A percentile compares a stretch with the other conserved stretches of the same genome.
phyloP scores from a whole-genome alignment of 352 stramenopile genomes.

The Phytophthora ramorum region DNA sequence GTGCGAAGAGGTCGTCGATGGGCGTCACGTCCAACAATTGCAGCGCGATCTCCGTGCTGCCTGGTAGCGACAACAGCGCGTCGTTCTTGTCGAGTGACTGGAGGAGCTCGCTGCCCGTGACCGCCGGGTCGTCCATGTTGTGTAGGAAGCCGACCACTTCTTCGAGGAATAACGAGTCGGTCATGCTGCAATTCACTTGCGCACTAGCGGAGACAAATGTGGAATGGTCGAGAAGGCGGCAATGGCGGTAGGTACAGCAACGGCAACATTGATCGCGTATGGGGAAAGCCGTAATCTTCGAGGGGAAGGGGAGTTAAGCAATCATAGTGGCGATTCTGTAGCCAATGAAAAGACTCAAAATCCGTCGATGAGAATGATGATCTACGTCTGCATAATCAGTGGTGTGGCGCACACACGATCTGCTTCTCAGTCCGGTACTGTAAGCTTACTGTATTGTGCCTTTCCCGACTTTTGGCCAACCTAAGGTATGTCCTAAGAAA shows the following conservation, averaged over 20 bases:
- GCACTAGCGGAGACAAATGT: conserved; percentile 10
- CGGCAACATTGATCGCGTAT: too few species aligned
- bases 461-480: too few species aligned
- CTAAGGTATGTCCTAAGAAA: too few species aligned
- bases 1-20: conserved; percentile 19
- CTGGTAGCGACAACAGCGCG: conserved; percentile 9
- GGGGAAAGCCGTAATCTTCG: neutral
- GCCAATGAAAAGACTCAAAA: conserved; percentile 5
- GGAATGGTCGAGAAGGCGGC: conserved; percentile 11
- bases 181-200: conserved; percentile 14
- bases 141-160: conserved; percentile 35
- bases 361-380: conserved; percentile 8
- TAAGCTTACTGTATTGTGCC: too few species aligned
- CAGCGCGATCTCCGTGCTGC: conserved; percentile 20
- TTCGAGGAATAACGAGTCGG: conserved; percentile 30
- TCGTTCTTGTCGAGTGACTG: conserved; percentile 27
- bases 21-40: conserved; percentile 28
- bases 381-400: conserved; percentile 2
- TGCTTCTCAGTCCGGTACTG: too few species aligned
- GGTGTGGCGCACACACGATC: conserved; percentile 3
- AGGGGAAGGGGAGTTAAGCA: conserved; percentile 17
- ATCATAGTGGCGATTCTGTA: neutral
- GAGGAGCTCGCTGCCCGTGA: conserved; percentile 20
- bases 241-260: neutral
- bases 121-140: conserved; percentile 21